These are phyloP conservation scores for Gastrodia elata DNA, from an alignment of 106 monocot species.

Conservation along the genomic window DNA sequence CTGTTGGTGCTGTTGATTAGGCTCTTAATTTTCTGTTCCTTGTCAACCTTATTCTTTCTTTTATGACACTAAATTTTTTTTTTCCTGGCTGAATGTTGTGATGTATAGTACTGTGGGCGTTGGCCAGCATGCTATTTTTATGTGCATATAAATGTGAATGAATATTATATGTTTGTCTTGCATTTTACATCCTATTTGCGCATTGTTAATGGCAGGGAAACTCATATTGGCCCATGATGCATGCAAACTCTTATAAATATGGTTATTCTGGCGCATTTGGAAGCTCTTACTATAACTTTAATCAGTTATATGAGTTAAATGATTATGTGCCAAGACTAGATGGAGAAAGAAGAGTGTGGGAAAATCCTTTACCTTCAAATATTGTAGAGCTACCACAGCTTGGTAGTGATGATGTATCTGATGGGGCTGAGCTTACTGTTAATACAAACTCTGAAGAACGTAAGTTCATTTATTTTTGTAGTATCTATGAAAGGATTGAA, in stretches of 20 bases:
- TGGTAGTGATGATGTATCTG: constrained; percentile 26
- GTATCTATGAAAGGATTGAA: background rate
- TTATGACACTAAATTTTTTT: background rate
- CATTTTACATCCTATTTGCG: background rate
- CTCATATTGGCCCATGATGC: constrained; percentile 73
- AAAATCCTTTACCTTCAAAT: constrained; percentile 24
- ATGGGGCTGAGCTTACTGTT: constrained; percentile 21
- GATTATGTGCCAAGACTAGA: constrained; percentile 56
- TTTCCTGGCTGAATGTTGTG: background rate
- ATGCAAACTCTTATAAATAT: constrained; percentile 60
- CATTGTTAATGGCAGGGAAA: constrained; percentile 40
- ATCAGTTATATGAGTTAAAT: constrained; percentile 57
- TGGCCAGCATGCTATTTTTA: background rate
- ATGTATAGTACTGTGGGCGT: background rate
- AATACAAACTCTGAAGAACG: constrained; percentile 49
- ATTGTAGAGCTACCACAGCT: constrained; percentile 25
- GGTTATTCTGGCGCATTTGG: constrained; percentile 36
- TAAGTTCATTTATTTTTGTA: constrained; percentile 34
- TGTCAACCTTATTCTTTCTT: background rate
- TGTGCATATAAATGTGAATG: background rate
- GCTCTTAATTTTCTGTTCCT: background rate
- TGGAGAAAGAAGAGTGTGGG: constrained; percentile 51
- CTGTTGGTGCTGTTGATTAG: background rate
- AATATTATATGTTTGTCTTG: background rate
- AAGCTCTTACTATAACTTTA: constrained; percentile 53